Percentiles rank a stretch among this genome's conserved stretches.
phyloP scores from a whole-genome alignment of 2,329 filamentous ascomycete genomes.

The Pseudocercospora cruenta region DNA sequence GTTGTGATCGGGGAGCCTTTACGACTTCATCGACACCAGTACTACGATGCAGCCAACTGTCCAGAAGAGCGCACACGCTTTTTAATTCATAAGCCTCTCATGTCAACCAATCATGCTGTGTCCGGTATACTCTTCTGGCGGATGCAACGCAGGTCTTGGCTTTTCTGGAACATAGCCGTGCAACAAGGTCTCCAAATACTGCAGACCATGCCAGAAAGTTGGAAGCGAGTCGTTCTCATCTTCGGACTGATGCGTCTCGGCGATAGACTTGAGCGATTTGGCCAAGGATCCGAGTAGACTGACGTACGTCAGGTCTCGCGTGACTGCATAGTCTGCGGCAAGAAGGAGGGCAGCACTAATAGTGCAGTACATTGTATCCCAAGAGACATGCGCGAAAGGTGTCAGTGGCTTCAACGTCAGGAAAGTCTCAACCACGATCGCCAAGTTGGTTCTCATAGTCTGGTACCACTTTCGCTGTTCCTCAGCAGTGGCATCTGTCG shows the following conservation, averaged over 20 bases:
- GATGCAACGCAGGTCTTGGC: neutral
- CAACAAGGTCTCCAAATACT: neutral
- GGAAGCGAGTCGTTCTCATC: neutral
- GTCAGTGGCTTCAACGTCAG: constrained; percentile 10
- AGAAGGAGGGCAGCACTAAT: constrained; percentile 6
- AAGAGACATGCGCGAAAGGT: constrained; percentile 7
- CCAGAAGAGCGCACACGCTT: too few relatives aligned
- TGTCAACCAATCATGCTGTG: neutral
- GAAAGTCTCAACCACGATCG: constrained; percentile 2
- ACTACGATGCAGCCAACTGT: too few relatives aligned
- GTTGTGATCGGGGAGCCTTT: neutral
- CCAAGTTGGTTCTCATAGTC: neutral
- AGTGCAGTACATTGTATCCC: constrained; percentile 12
- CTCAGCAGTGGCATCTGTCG: neutral
- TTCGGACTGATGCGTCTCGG: neutral
- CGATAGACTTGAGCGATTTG: neutral
- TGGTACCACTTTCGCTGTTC: neutral
- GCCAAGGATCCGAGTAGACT: neutral
- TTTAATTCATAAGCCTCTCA: too few relatives aligned
- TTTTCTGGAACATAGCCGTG: neutral
- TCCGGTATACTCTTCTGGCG: neutral
- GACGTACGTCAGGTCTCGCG: too few relatives aligned
- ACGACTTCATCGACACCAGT: too few relatives aligned
- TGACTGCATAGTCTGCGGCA: neutral
- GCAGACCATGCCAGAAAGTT: neutral